Conservation (phyloP, 768 basidiomycete genomes). For the Russula earlei region DNA sequence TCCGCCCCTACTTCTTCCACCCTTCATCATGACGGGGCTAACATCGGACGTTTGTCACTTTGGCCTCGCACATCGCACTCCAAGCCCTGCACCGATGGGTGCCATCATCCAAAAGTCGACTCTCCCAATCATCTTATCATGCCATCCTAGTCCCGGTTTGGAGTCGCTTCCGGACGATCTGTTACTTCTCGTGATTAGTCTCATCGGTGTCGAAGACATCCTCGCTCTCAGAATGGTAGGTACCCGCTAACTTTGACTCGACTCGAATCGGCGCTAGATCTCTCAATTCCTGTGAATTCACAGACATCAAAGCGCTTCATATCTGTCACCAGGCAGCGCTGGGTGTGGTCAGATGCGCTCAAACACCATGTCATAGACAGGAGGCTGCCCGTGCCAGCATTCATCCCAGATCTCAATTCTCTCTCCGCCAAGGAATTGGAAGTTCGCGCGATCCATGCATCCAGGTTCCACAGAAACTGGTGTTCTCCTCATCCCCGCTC, state of each 20-base stretch:
- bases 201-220: conserved; percentile 27
- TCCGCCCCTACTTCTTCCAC: not conserved
- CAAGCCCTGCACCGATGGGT: not conserved
- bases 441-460: conserved; percentile 28
- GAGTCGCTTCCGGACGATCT: conserved; percentile 28
- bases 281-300: not conserved
- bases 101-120: not conserved
- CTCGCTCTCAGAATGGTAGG: conserved; percentile 27
- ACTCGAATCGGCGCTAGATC: conserved; percentile 6
- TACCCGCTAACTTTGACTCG: conserved; percentile 9
- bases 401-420: conserved; percentile 23
- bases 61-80: not conserved
- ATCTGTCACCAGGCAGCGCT: conserved; percentile 28
- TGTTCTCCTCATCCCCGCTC: conserved; percentile 24
- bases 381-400: conserved; percentile 28
- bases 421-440: conserved; percentile 29
- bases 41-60: conserved; percentile 5
- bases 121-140: conserved; percentile 4
- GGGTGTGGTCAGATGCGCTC: conserved; percentile 31
- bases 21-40: not conserved
- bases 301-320: conserved; percentile 27
- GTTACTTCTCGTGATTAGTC: conserved; percentile 27
- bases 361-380: conserved; percentile 27
- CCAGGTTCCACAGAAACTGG: conserved; percentile 30
- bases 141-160: conserved; percentile 13